Evolutionary conservation across 2,329 filamentous ascomycete genomes (phyloP).

Genomic region (Penicillium crustosum): DNA sequence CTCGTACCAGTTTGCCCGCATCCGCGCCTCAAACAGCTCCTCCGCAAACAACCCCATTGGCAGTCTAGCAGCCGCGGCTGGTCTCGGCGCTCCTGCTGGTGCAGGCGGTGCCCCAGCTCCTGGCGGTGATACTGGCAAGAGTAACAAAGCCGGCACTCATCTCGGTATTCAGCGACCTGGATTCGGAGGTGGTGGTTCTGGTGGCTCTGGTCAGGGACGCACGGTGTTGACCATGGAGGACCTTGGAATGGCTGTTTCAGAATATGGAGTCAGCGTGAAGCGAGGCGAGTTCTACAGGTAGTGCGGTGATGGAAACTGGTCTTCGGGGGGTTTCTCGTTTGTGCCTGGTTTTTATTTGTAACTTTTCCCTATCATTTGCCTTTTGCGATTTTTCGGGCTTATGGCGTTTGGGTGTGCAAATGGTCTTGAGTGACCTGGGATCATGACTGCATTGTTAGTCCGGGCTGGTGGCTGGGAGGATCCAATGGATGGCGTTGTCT

Average conservation of each 20-base stretch:
- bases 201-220: conserved; percentile 76
- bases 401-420: neutral
- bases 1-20: conserved; percentile 95
- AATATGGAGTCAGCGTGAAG: conserved; percentile 98
- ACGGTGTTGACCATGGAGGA: conserved; percentile 99
- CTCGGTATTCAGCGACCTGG: conserved; percentile 74
- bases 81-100: conserved; percentile 57
- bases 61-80: conserved; percentile 68
- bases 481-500: conserved; percentile 19
- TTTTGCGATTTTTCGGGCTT: conserved; percentile 1
- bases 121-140: conserved; percentile 43
- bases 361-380: neutral
- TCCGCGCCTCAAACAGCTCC: conserved; percentile 83
- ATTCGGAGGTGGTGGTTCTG: conserved; percentile 84
- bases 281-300: conserved; percentile 93
- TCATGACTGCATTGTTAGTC: conserved; percentile 12
- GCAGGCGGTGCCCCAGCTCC: conserved; percentile 51
- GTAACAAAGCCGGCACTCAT: conserved; percentile 53
- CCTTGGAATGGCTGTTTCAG: conserved; percentile 92
- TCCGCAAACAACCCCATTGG: conserved; percentile 91
- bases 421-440: conserved; percentile 6
- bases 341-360: neutral
- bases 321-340: neutral
- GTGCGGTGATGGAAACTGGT: conserved; percentile 18
- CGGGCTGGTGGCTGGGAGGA: conserved; percentile 3